Percentiles rank a stretch among this genome's conserved stretches.
phyloP scores from a whole-genome alignment of 805 yeast genomes.

The Zygosaccharomyces bisporus region DNA sequence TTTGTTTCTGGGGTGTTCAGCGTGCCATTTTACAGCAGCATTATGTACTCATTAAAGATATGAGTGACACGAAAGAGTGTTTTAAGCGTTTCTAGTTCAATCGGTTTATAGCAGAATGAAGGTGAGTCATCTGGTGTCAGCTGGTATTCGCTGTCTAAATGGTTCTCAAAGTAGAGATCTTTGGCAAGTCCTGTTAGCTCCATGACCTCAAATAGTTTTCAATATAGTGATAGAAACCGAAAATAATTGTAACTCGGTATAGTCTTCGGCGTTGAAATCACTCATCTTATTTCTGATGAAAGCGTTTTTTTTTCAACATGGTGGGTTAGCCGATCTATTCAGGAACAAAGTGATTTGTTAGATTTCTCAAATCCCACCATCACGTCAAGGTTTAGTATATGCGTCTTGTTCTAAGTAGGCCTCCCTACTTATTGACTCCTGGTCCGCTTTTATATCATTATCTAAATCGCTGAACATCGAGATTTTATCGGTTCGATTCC shows the following conservation, averaged over 20 bases:
- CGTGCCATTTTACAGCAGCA: constrained; percentile 14
- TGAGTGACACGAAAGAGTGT: constrained; percentile 13
- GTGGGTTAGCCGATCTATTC: constrained; percentile 13
- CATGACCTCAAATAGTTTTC: constrained; percentile 10
- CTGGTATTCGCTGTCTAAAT: constrained; percentile 8
- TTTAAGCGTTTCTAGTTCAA: constrained; percentile 8
- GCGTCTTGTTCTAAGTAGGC: constrained; percentile 8
- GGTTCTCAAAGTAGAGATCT: constrained; percentile 10
- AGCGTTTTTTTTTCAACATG: constrained; percentile 10
- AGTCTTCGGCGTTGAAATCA: constrained; percentile 5
- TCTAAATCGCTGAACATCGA: constrained; percentile 11
- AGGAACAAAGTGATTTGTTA: constrained; percentile 8
- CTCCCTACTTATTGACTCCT: constrained; percentile 9
- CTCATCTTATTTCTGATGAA: constrained; percentile 12
- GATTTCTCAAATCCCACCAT: constrained; percentile 9
- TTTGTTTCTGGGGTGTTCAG: constrained; percentile 9
- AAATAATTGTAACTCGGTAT: constrained; percentile 10
- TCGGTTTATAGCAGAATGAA: constrained; percentile 10
- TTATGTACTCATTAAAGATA: constrained; percentile 12
- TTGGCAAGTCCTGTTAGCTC: constrained; percentile 7
- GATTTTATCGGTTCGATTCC: constrained; percentile 8
- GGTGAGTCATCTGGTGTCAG: constrained; percentile 11
- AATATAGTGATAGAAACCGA: constrained; percentile 13
- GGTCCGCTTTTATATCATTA: constrained; percentile 8
- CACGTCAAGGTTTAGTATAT: constrained; percentile 12